Conservation (phyloP, 352 stramenopile species). For the Pilasporangium apinafurcum region DNA sequence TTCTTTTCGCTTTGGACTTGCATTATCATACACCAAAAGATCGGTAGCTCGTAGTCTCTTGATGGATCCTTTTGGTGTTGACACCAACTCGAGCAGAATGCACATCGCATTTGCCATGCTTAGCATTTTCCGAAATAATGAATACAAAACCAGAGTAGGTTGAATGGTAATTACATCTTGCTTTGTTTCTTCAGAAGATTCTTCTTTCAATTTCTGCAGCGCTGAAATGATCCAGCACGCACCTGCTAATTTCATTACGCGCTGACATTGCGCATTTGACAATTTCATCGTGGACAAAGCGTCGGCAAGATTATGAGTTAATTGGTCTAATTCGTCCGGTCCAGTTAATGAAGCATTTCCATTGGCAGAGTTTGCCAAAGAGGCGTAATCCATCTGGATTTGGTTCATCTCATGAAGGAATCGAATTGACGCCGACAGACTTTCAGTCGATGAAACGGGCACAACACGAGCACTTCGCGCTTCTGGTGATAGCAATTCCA, state of each 20-base stretch:
- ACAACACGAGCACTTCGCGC: no score
- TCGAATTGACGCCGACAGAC: neutral
- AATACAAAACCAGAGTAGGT: slow-evolving; percentile 2
- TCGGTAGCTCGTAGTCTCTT: slow-evolving; percentile 26
- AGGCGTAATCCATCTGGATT: neutral
- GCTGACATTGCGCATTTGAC: slow-evolving; percentile 53
- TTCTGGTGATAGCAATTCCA: no score
- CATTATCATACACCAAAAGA: slow-evolving; percentile 5
- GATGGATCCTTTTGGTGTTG: slow-evolving; percentile 42
- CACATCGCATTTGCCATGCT: slow-evolving; percentile 11
- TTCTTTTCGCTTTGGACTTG: slow-evolving; percentile 1
- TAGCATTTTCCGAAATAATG: slow-evolving; percentile 13
- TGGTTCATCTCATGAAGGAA: neutral
- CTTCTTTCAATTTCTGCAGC: neutral
- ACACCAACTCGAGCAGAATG: slow-evolving; percentile 34
- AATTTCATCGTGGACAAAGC: slow-evolving; percentile 33
- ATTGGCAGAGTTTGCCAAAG: neutral
- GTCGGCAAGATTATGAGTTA: slow-evolving; percentile 7
- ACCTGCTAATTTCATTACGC: slow-evolving; percentile 39
- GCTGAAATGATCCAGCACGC: slow-evolving; percentile 32
- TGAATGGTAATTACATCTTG: neutral
- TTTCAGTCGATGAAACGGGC: neutral
- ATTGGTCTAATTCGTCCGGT: neutral
- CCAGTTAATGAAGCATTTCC: neutral
- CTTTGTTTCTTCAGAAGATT: neutral